phyloP scores from a whole-genome alignment of 495 filamentous ascomycete genomes.

The Neurospora intermedia region DNA sequence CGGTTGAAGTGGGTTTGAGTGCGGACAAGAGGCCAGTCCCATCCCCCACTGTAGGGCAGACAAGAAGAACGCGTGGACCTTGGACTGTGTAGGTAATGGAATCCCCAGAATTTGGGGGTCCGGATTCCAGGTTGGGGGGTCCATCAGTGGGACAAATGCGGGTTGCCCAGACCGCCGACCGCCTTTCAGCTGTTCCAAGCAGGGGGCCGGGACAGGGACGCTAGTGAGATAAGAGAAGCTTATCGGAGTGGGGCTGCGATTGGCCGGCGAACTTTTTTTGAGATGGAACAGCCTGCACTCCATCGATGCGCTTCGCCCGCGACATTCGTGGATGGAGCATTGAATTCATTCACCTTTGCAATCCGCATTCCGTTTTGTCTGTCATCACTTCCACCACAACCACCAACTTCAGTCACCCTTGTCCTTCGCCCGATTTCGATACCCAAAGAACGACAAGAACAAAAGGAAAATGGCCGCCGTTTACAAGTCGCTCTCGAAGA shows the following conservation, averaged over 20 bases:
- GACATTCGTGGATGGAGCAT: not conserved
- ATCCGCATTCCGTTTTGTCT: not conserved
- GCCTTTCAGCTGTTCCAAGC: not conserved
- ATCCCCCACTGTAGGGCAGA: not conserved
- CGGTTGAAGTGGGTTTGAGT: not conserved
- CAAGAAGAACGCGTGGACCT: not conserved
- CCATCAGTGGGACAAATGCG: not conserved
- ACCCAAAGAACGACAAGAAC: not conserved
- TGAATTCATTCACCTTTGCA: not conserved
- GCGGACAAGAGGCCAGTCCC: not conserved
- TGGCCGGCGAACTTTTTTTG: constrained; percentile 18
- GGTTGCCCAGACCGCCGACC: constrained; percentile 2
- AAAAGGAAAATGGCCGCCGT: constrained; percentile 69
- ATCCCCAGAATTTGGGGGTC: constrained; percentile 1
- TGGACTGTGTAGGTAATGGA: constrained; percentile 1
- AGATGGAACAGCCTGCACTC: not conserved
- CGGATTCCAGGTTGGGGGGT: not conserved
- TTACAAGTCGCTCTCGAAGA: constrained; percentile 82
- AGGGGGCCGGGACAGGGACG: not conserved
- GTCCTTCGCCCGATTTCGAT: not conserved
- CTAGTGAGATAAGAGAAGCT: constrained; percentile 6
- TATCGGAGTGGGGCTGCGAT: constrained; percentile 14
- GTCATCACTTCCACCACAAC: constrained; percentile 3
- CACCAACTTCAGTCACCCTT: constrained; percentile 1
- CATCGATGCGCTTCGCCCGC: not conserved